A percentile compares a stretch with the other conserved stretches of the same genome.
These are phyloP conservation scores for Aureobasidium sp. DNA, from an alignment of 2,329 filamentous ascomycete species.

Conservation along the genomic window DNA sequence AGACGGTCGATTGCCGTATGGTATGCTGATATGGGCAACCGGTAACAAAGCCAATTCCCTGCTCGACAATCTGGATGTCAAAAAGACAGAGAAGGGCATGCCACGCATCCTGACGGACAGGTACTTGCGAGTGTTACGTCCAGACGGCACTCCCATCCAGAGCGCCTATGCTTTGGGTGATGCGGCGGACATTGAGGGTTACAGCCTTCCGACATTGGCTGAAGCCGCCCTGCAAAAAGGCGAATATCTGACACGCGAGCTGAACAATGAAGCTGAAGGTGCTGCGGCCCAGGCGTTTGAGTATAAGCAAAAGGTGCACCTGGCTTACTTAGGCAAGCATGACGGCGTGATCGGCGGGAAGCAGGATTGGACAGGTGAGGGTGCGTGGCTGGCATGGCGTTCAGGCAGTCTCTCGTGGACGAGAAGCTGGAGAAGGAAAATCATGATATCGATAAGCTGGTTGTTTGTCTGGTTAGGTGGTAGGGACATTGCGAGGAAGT, in stretches of 20 bases:
- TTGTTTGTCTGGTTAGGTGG: slow-evolving; percentile 23
- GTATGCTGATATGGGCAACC: slow-evolving; percentile 36
- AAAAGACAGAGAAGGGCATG: slow-evolving; percentile 29
- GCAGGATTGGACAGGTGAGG: slow-evolving; percentile 35
- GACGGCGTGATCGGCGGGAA: slow-evolving; percentile 38
- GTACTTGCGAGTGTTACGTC: slow-evolving; percentile 26
- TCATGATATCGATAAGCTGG: slow-evolving; percentile 29
- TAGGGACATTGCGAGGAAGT: slow-evolving; percentile 28
- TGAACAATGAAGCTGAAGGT: slow-evolving; percentile 23
- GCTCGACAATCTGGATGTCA: slow-evolving; percentile 30
- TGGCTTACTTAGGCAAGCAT: slow-evolving; percentile 37
- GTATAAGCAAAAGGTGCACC: slow-evolving; percentile 33
- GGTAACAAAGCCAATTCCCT: slow-evolving; percentile 32
- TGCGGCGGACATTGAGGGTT: slow-evolving; percentile 34
- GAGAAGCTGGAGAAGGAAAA: slow-evolving; percentile 26
- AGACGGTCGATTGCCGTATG: slow-evolving; percentile 30
- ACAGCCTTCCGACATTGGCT: slow-evolving; percentile 31
- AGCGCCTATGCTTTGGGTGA: slow-evolving; percentile 33
- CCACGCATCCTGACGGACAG: slow-evolving; percentile 33
- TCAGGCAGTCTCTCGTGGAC: slow-evolving; percentile 30
- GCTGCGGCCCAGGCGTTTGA: slow-evolving; percentile 26
- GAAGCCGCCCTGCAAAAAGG: slow-evolving; percentile 36
- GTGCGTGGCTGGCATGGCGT: slow-evolving; percentile 41
- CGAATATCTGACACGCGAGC: slow-evolving; percentile 28
- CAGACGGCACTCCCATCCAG: slow-evolving; percentile 25